Evolutionary conservation across 176 grass and related monocot genomes (phyloP), one percentile per base, ranked within the genome.

Genomic region (Lolium multiflorum): DNA sequence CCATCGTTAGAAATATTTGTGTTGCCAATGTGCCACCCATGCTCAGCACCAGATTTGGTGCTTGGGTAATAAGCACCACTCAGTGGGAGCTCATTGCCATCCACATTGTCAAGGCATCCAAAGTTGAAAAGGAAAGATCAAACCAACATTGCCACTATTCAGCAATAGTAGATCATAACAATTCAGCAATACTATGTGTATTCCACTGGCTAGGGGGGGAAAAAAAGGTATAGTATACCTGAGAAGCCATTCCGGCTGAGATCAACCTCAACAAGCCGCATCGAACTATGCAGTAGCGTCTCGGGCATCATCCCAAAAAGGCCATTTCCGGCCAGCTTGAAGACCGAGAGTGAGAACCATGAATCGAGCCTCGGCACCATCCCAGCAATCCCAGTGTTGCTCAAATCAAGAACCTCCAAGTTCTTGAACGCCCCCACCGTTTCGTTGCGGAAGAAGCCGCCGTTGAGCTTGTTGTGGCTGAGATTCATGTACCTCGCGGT

Each of bases 401-500:
- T 94, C 87, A 99, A 85, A 94, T 99, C 97, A 80, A 96, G 81
- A 18, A 93, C 76, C 65, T 91, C 92, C 82, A 99, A 46, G 88
- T 92, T 99, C 90, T 93, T 99, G 78, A 99, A 99, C 54, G 90
- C 88, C 79, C 73, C 70, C 38, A 99, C 86, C 0, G 90, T 89
- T 51, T 94, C 88, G 7, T 46, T 82, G 11, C 86, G 73, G 70
- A 99, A 97, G 85, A 99, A 99, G 0, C 59, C 88, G 3, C 97
- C 97, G 3, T 56, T 63, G 56, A 99, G 91, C 51, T 68, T 71
- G 86, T 99, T 99, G 76, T 91, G 66, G 86, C 97, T 96, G 76
- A 99, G 90, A 77, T 99, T 99, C 90, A 99, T 90, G 79, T 99
- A 96, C 89, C 88, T 92, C 9, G 89, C 92, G 6, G 97, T 99